Base-by-base conservation (phyloP, 1,139 yeast genomes). In the Blastobotrys buckinghamii region DNA sequence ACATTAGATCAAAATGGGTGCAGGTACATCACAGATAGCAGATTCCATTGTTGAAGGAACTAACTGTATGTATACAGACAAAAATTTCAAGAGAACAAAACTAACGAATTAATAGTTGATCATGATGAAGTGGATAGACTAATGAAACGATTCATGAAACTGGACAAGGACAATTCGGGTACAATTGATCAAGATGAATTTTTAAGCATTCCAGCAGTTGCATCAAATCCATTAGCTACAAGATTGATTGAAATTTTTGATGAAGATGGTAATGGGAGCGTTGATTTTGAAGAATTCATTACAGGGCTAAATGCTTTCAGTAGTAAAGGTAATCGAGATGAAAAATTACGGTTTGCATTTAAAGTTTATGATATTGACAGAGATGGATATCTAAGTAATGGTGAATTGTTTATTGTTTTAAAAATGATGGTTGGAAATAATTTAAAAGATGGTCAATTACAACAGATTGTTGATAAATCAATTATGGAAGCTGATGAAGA, bases 361-460 rank as follows among this genome's bases (percentile, higher is more conserved):
- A 86, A 82, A 62, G 88, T 94, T 17, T 94, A 92, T 63, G 99
- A 94, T 63, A 89, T 94, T 55, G 99, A 94, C 66, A 76, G 90
- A 49, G 99, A 94, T 64, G 98, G 98, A 0, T 89, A 66, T 62
- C 87, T 94, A 42, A 90, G 97, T 4, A 92, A 92, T 62, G 98
- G 98, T 20, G 99, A 94, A 67, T 70, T 94, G 51, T 94, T 84
- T 62, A 76, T 92, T 44, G 97, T 94, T 40, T 75, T 94, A 72
- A 87, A 92, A 68, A 86, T 88, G 81, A 94, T 94, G 98, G 98
- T 92, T 37, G 98, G 97, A 2, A 84, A 81, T 59, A 90, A 92
- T 61, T 70, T 94, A 51, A 84, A 82, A 55, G 95, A 87, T 52
- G 82, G 79, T 35, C 97, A 92, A 62, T 73, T 94, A 54, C 99